These are phyloP conservation scores for Blastobotrys robertii DNA, from an alignment of 805 yeast species.

Conservation along the genomic window DNA sequence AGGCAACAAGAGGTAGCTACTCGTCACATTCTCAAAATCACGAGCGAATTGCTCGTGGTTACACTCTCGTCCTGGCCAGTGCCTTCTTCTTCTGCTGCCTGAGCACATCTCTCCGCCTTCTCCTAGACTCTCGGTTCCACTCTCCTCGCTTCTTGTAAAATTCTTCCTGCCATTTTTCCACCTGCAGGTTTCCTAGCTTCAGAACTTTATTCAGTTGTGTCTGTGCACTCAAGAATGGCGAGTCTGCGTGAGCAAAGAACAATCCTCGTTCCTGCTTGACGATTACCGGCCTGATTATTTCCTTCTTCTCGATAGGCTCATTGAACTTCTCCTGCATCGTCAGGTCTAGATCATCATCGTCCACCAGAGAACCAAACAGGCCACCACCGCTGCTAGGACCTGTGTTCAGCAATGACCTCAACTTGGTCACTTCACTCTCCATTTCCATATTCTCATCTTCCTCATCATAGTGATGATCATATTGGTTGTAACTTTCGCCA, in stretches of 20 bases:
- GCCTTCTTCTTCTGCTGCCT: slow-evolving; percentile 43
- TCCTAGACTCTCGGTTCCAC: slow-evolving; percentile 64
- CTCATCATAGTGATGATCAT: slow-evolving; percentile 3
- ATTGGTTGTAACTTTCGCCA: not conserved
- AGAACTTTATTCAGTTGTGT: slow-evolving; percentile 48
- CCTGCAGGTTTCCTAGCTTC: slow-evolving; percentile 20
- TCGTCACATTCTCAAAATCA: not conserved
- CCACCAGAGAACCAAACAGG: not conserved
- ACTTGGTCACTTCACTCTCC: no score
- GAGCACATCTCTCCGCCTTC: slow-evolving; percentile 62
- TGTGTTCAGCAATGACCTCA: no score
- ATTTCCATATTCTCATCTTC: not conserved
- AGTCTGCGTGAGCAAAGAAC: slow-evolving; percentile 74
- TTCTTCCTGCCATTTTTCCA: slow-evolving; percentile 54
- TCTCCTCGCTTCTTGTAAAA: slow-evolving; percentile 81
- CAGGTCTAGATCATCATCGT: slow-evolving; percentile 5
- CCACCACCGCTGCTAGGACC: not conserved
- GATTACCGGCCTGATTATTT: not conserved
- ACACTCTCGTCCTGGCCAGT: slow-evolving; percentile 6
- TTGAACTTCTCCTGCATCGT: slow-evolving; percentile 1
- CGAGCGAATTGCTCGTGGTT: not conserved
- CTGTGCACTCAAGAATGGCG: slow-evolving; percentile 83
- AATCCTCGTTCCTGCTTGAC: slow-evolving; percentile 24
- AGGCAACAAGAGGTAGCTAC: not conserved
- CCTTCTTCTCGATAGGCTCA: slow-evolving; percentile 3